phyloP scores from a whole-genome alignment of 2,329 filamentous ascomycete genomes.

The Bipolaris oryzae region DNA sequence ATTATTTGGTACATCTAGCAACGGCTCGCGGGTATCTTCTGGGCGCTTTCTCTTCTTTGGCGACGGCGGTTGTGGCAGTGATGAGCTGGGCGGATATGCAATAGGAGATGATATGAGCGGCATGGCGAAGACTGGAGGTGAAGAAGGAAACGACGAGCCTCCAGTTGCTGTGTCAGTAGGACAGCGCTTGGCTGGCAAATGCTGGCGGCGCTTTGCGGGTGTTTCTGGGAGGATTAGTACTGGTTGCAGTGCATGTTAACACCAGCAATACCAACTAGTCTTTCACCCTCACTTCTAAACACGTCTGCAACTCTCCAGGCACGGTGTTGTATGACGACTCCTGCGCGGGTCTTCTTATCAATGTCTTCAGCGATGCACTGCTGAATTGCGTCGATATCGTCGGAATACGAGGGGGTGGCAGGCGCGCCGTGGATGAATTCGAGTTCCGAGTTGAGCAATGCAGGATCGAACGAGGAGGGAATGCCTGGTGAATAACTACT shows the following conservation, averaged over 20 bases:
- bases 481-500: constrained; percentile 41
- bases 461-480: constrained; percentile 59
- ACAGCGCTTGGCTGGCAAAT: constrained; percentile 15
- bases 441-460: constrained; percentile 56
- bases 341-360: constrained; percentile 50
- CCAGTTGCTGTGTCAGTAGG: constrained; percentile 21
- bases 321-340: constrained; percentile 59
- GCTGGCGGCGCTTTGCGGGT: constrained; percentile 32
- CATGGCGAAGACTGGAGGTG: constrained; percentile 64
- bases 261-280: constrained; percentile 40
- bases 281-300: constrained; percentile 58
- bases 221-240: constrained; percentile 42
- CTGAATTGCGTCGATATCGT: constrained; percentile 57
- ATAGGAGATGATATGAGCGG: constrained; percentile 65
- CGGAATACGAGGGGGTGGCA: constrained; percentile 45
- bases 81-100: constrained; percentile 60
- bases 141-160: constrained; percentile 40
- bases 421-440: constrained; percentile 29
- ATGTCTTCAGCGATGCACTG: constrained; percentile 51
- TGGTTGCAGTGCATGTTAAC: constrained; percentile 1
- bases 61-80: constrained; percentile 41
- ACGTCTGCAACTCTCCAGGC: constrained; percentile 55
- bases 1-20: constrained; percentile 42
- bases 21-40: constrained; percentile 35
- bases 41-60: constrained; percentile 48